Base-by-base conservation (phyloP, 176 grass and related monocot genomes). In the Eleusine indica region DNA sequence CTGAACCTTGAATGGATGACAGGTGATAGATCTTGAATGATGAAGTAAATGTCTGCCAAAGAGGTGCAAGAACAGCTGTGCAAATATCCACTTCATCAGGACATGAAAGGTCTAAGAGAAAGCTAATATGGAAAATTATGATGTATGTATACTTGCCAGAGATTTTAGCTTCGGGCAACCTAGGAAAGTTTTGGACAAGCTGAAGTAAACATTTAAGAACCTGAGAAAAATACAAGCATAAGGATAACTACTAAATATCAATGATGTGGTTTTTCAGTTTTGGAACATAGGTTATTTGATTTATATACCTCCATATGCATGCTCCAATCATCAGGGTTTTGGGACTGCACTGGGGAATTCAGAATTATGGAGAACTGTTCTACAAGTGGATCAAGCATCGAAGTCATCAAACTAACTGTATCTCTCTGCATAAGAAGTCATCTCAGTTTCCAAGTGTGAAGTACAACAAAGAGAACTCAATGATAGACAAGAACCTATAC, bases 131-230 rank as follows among this genome's bases (percentile, higher is more conserved):
- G 22, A 70, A 69, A 40, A 57, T 17, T 57, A 71, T 70, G 49
- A 58, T 71, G 21, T 2, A 30, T 51, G 64, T 69, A 52, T 67
- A 91, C 85, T 91, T 90, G 79, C 96, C 92, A 84, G 89, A 90
- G 68, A 93, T 83, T 86, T 92, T 90, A 39, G 80, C 67, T 91
- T 95, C 93, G n/a, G 87, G 91, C 61, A 93, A 21, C 47, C 70
- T 74, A 76, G 96, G 91, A 85, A 98, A 91, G 79, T 86, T 93
- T 87, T 98, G 96, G 77, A 93, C 85, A 91, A 95, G 88, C 89
- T 98, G 96, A 79, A 98, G 89, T 74, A 98, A 90, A 79, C 96
- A 98, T 91, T 98, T 98, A 38, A 98, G 87, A 70, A 98, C 96
- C 96, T 98, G 84, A 91, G 76, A 64, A 91, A 30, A 82, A 73